Base-by-base conservation (phyloP, 1,284 basidiomycete species). In the Cystobasidium slooffiae region DNA sequence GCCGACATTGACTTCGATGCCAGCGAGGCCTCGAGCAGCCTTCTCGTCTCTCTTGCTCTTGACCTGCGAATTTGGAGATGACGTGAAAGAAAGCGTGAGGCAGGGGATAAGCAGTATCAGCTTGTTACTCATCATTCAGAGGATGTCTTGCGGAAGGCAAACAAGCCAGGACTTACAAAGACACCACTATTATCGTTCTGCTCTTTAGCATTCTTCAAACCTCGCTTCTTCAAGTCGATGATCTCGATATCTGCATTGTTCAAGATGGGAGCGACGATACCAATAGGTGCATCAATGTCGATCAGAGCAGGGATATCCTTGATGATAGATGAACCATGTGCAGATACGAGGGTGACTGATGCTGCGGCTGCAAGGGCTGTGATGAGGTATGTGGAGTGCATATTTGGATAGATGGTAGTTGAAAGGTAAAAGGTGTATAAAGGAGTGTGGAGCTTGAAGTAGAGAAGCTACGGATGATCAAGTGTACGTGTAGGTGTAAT, bases 281-380 rank as follows among this genome's bases (percentile, higher is more conserved):
- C 22, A 3, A 44, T 39, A 10, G 41, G 39, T 2, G 51, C 64
- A 22, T 66, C 64, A 52, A 53, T 53, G 24, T 66, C 64, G 64
- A 66, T 16, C 47, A 66, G 64, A 6, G 64, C 51, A n/a, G 46
- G 20, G 18, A 52, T 16, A 18, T 31, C n/a, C 37, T 66, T 66
- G 46, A 14, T 39, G 64, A 37, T 6, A 12, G 41, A 12, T 49
- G 47, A 5, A 8, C 18, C 44, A 37, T 52, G 31, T 24, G 64
- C 41, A 4, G 61, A 44, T 12, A 66, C 46, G 47, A 66, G 44
- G 24, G 44, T 18, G 20, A 14, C 64, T 7, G 64, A 66, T 16
- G 64, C 64, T 52, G 64, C 64, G 24, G 64, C 64, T 52, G 64
- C 64, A 39, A 66, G 51, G 31, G 64, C 64, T 12, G 64, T 51